Percentiles rank a stretch among this genome's conserved stretches.
Evolutionary conservation across 176 grass and related monocot genomes (phyloP).

Genomic region (Zea luxurians): DNA sequence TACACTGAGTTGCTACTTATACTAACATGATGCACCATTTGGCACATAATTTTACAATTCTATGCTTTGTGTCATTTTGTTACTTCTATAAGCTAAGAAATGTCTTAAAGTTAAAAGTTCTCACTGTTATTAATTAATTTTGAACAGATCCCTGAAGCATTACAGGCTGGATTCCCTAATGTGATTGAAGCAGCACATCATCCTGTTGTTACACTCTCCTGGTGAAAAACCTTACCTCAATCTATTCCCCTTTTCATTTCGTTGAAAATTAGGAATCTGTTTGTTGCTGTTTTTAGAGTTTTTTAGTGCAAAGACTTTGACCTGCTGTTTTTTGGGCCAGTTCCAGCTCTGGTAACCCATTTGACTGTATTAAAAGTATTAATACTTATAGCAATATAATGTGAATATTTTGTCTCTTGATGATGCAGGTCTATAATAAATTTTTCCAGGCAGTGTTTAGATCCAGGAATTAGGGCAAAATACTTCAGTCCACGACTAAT

Average conservation of each 20-base stretch:
- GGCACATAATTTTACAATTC: background rate
- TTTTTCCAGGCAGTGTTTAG: conserved; percentile 87
- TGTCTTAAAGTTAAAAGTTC: conserved; percentile 28
- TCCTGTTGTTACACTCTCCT: conserved; percentile 87
- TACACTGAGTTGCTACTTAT: background rate
- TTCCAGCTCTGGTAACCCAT: background rate
- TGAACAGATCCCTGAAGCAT: conserved; percentile 87
- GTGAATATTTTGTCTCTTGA: conserved; percentile 34
- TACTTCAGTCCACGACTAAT: conserved; percentile 96
- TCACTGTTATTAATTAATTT: conserved; percentile 31
- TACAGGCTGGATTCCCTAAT: conserved; percentile 72
- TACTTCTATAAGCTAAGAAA: conserved; percentile 25
- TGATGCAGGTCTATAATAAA: conserved; percentile 78
- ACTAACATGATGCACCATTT: background rate
- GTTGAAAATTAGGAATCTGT: background rate
- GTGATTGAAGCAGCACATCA: conserved; percentile 68
- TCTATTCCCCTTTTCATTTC: background rate
- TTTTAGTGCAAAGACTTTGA: background rate
- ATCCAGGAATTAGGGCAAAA: conserved; percentile 73
- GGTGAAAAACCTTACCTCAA: conserved; percentile 51
- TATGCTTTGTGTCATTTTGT: conserved; percentile 21
- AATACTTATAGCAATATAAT: conserved; percentile 12
- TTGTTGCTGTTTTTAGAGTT: background rate
- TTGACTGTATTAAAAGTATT: background rate
- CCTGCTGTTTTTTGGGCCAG: background rate